A percentile compares a stretch with the other conserved stretches of the same genome.
phyloP scores from a whole-genome alignment of 805 yeast genomes.

The Pichia californica region DNA sequence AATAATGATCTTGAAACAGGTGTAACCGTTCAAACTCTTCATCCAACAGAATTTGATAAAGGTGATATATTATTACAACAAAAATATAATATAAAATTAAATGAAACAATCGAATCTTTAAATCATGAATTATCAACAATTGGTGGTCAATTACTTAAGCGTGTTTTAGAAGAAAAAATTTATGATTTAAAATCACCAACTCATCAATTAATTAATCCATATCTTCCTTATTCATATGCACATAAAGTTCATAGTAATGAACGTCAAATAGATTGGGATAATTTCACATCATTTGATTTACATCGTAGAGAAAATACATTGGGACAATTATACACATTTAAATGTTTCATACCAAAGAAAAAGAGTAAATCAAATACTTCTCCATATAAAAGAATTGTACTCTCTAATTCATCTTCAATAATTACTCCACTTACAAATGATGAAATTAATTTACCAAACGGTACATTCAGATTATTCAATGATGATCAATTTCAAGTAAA shows the following conservation, averaged over 20 bases:
- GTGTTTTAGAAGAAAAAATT: slow-evolving; percentile 34
- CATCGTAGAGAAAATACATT: slow-evolving; percentile 41
- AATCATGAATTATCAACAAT: slow-evolving; percentile 44
- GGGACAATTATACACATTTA: slow-evolving; percentile 49
- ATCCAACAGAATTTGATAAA: slow-evolving; percentile 77
- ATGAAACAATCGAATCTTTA: slow-evolving; percentile 42
- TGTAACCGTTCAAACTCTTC: slow-evolving; percentile 82
- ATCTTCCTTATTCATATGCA: slow-evolving; percentile 45
- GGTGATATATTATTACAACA: slow-evolving; percentile 68
- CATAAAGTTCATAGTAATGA: slow-evolving; percentile 42
- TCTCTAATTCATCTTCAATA: slow-evolving; percentile 33
- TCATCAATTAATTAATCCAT: slow-evolving; percentile 18
- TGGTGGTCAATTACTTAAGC: slow-evolving; percentile 56
- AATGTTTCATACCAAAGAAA: slow-evolving; percentile 26
- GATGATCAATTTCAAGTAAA: slow-evolving; percentile 15
- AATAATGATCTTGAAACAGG: slow-evolving; percentile 64
- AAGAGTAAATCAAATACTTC: slow-evolving; percentile 7
- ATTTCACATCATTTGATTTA: slow-evolving; percentile 22
- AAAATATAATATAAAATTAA: slow-evolving; percentile 30
- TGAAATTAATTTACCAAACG: not conserved
- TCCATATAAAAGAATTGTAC: slow-evolving; percentile 41
- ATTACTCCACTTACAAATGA: not conserved
- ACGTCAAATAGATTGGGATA: slow-evolving; percentile 43
- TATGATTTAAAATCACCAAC: slow-evolving; percentile 18
- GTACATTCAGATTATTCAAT: not conserved